Base-by-base conservation (phyloP, 257 asterid species). In the Plantago major region DNA sequence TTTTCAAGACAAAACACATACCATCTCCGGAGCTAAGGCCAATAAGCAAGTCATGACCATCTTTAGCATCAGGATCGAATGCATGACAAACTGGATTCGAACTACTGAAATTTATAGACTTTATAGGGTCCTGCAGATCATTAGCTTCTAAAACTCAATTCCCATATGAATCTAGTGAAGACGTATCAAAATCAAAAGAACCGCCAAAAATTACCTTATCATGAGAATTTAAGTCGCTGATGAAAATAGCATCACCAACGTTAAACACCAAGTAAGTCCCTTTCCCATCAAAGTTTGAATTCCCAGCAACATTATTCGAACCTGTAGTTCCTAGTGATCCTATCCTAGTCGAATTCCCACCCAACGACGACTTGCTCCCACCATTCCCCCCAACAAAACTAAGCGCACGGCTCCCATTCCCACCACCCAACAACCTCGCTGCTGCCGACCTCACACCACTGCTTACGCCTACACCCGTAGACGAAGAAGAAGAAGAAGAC, bases 401-500 rank as follows among this genome's bases (percentile, higher is more conserved):
- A 87, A 89, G 96, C 19, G 99, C 80, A 64, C 84, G 80, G 70
- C 95, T 82, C 62, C 99, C 99, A 71, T 93, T 93, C 11, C 92
- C 88, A 42, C 87, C 81, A 46, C 97, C 94, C 72, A 87, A 82
- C 38, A 93, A 65, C 80, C 95, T 83, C 9, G 97, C 95, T 48
- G 99, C 99, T 43, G 97, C 99, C 45, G 97, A 89, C 72, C 96
- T 85, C 67, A 93, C 90, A 46, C 99, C 96, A 83, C 92, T 80
- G 81, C 81, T 80, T 33, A 85, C 90, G 51, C 96, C 95, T 66
- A 84, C 70, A 79, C 75, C 78, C 6, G 97, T 22, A 22, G 26
- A 83, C 6, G 98, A 81, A 53, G 58, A 83, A 8, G 98, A 81
- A 53, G 58, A 53, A 4, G 94, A 62, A 12, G 97, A 89, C 11